phyloP scores from a whole-genome alignment of 257 asterid species.

The Solanum rostratum region DNA sequence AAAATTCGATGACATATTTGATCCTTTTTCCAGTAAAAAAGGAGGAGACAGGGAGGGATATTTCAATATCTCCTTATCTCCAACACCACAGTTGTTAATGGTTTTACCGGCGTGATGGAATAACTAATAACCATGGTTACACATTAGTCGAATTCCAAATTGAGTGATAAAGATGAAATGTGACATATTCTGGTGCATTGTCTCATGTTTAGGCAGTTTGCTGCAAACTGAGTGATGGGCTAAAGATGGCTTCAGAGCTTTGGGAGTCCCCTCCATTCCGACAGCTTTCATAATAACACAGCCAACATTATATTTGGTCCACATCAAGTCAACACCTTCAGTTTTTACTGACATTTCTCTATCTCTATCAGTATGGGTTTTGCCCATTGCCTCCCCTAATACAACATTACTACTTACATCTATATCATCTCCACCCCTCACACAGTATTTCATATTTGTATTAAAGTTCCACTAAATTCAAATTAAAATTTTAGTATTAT shows the following conservation, averaged over 20 bases:
- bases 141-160: background rate
- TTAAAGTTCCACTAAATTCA: background rate
- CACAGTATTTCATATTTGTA: accelerated
- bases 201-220: background rate
- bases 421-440: background rate
- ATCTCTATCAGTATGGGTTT: background rate
- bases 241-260: background rate
- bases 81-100: background rate
- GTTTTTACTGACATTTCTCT: background rate
- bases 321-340: background rate
- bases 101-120: background rate
- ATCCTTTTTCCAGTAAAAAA: no score
- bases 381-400: background rate
- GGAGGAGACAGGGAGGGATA: background rate
- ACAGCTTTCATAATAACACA: background rate
- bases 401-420: background rate
- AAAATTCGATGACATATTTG: no score
- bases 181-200: background rate
- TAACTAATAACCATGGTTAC: background rate
- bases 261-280: background rate
- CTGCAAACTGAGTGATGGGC: background rate
- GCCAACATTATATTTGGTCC: background rate
- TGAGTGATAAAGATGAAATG: background rate
- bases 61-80: background rate
- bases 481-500: background rate